Evolutionary conservation across 2,329 filamentous ascomycete species (phyloP), one percentile per base, ranked within the genome.

Genomic region (Endoconidiophora laricicola): DNA sequence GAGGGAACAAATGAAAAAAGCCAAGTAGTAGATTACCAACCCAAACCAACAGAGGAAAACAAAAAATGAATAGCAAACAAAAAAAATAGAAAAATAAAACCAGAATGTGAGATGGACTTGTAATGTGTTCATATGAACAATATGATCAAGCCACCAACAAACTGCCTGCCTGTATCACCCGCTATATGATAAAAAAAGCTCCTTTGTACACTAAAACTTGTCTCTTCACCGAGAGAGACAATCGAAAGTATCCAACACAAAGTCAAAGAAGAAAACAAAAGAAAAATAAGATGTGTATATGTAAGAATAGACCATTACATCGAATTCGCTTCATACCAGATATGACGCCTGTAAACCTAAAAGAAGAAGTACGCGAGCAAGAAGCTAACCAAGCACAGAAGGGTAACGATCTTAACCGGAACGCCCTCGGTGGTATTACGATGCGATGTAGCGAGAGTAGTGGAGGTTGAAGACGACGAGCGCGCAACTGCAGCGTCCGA

Each of bases 311-410:
- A 47, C 33, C 47, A 48, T 46, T 45, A 48, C 40, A 55, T 53
- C 14, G 26, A 14, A n/a, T 12, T 33, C 29, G 29, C 29, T 33
- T 33, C 41, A 22, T 43, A 24, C 41, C 6, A 20, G 4, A 43
- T 43, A 22, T 14, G 18, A 12, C 41, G 20, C 41, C 24, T 24
- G 22, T 24, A 16, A 7, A 22, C 14, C 51, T 79, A 98, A 67
- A 98, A 98, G 71, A 98, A 87, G 65, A 96, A 78, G 68, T 95
- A 98, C 50, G 87, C 91, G 58, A 96, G 75, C 61, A 98, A 67
- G 69, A 98, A 98, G 70, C 86, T 88, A 56, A 94, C 59, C 59
- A 98, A 70, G 63, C 88, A 95, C 41, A 98, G 69, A 20, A 78
- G 70, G 20, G 91, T 90, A 42, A 85, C 85, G 55, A 90, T 76